Conservation (phyloP, 805 yeast genomes). For the Kodamaea sagamina region DNA sequence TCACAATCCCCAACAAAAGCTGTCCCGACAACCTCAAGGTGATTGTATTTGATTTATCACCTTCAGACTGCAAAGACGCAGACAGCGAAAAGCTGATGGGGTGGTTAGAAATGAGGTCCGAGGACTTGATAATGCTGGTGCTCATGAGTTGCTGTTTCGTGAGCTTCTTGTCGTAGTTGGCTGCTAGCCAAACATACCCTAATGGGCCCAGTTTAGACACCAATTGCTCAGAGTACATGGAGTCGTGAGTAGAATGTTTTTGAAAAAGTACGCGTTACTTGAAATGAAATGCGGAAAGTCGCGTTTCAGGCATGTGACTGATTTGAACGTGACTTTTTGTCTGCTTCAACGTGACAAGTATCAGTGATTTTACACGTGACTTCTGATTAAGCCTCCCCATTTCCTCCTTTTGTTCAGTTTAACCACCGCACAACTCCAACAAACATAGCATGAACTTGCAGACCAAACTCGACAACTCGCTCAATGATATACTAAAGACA, state of each 20-base stretch:
- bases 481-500: slow-evolving; percentile 42
- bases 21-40: slow-evolving; percentile 86
- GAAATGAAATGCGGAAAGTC: no score
- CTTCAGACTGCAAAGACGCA: slow-evolving; percentile 15
- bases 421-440: background rate
- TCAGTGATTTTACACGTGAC: background rate
- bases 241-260: background rate
- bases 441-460: slow-evolving; percentile 40
- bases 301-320: no score
- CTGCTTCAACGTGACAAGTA: background rate
- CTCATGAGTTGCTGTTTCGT: slow-evolving; percentile 70
- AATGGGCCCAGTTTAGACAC: slow-evolving; percentile 76
- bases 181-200: slow-evolving; percentile 91
- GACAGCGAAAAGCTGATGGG: slow-evolving; percentile 59
- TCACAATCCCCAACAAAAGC: slow-evolving; percentile 79
- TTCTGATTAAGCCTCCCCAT: background rate
- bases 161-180: slow-evolving; percentile 78
- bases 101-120: slow-evolving; percentile 47
- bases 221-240: slow-evolving; percentile 16
- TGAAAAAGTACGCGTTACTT: background rate
- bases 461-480: slow-evolving; percentile 39
- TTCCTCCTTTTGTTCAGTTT: background rate
- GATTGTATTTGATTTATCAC: slow-evolving; percentile 45
- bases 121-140: slow-evolving; percentile 64
- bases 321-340: no score